Conservation (phyloP, 2,329 filamentous ascomycete genomes). For the Fusarium redolens region DNA sequence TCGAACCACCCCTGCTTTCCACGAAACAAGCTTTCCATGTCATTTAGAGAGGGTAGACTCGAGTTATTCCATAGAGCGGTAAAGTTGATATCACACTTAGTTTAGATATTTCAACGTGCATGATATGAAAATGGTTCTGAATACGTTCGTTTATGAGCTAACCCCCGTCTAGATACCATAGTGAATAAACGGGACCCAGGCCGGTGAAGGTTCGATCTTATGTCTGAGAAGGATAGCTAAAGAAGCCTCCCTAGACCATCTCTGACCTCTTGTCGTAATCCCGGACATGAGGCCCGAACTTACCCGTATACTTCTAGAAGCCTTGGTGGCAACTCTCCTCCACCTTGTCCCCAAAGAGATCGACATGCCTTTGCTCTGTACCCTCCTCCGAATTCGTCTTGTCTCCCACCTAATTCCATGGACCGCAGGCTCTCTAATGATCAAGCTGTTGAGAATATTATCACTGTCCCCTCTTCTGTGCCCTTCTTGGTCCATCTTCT, state of each 20-base stretch:
- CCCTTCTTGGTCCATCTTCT: background rate
- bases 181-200: background rate
- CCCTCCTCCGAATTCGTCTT: background rate
- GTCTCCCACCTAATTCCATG: background rate
- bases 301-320: rapidly evolving
- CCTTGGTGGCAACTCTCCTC: background rate
- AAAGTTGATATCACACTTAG: background rate
- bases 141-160: rapidly evolving
- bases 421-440: background rate
- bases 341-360: background rate
- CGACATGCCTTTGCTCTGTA: background rate
- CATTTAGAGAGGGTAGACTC: slow-evolving; percentile 44
- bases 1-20: slow-evolving; percentile 52
- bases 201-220: background rate
- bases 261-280: background rate
- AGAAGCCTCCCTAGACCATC: background rate
- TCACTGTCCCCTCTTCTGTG: rapidly evolving
- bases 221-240: background rate
- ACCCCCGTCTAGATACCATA: background rate
- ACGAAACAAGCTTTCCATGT: slow-evolving; percentile 56
- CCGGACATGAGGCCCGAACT: rapidly evolving
- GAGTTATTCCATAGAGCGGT: slow-evolving; percentile 29
- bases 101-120: rapidly evolving
- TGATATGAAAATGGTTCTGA: rapidly evolving
- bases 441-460: rapidly evolving